Base-by-base conservation (phyloP, 2,329 filamentous ascomycete species). In the Colletotrichum siamense region DNA sequence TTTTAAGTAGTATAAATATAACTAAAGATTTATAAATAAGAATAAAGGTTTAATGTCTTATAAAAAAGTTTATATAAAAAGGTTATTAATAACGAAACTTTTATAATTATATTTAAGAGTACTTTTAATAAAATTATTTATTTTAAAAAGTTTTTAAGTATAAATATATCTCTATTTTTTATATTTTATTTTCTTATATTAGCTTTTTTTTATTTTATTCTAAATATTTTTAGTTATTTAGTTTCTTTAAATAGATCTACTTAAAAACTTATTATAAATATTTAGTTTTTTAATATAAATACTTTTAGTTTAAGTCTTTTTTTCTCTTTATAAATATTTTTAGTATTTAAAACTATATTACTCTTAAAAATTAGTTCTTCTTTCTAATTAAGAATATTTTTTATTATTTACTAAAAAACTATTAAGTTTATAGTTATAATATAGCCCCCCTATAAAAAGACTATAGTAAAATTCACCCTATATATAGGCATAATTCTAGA, bases 141-240 rank as follows among this genome's bases (percentile, higher is more conserved):
- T 7, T 15, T 15, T 36, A 36, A 2, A 36, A 7, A 15, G 34
- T 15, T 1, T 2, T 36, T 1, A 3, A 36, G 1, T 36, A 36
- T 36, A 36, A 15, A 6, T 36, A 36, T 36, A 36, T 36, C 6
- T 36, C 34, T 36, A 36, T 36, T 7, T 52, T 7, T 22, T 24
- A n/a, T 24, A 10, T 4, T 3, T n/a, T 52, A 52, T 22, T 2
- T 1, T 3, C 2, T 52, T 8, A 9, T 3, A 5, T 6, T 5
- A 24, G 22, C 22, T 52, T 2, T 9, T 10, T 52, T 3, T 4
- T 52, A 52, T 1, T 5, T 7, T 36, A 15, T 2, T 34, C 15
- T 34, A 34, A 34, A 1, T 6, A 6, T 13, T 34, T 0, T 3
- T 34, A 34, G 5, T 1, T 34, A 34, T 34, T 15, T 5, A 6